Evolutionary conservation across 768 basidiomycete species (phyloP).

Genomic region (Mycena floridula): DNA sequence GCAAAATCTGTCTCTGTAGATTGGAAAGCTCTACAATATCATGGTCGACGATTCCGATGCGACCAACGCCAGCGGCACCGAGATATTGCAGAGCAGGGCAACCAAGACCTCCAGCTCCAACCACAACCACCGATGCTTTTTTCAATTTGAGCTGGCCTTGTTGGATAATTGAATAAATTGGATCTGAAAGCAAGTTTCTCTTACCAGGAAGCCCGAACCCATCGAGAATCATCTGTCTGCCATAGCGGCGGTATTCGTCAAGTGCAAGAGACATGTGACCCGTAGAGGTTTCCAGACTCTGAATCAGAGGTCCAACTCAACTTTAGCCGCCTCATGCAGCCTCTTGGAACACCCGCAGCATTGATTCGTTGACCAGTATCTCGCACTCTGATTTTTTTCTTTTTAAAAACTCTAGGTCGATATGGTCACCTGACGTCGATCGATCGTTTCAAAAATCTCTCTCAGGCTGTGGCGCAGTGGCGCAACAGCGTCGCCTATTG

Average conservation of each 20-base stretch:
- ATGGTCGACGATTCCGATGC: constrained; percentile 82
- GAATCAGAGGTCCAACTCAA: too few relatives aligned
- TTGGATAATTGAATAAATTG: not conserved
- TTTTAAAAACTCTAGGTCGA: too few relatives aligned
- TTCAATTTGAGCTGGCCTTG: constrained; percentile 82
- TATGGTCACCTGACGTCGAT: too few relatives aligned
- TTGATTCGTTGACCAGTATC: too few relatives aligned
- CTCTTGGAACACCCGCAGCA: too few relatives aligned
- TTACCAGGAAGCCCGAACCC: constrained; percentile 81
- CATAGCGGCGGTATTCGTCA: constrained; percentile 85
- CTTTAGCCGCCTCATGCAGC: too few relatives aligned
- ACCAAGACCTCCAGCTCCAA: constrained; percentile 94
- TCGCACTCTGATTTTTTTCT: too few relatives aligned
- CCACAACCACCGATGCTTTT: constrained; percentile 69
- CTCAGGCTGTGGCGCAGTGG: too few relatives aligned
- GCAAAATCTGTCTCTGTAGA: constrained; percentile 89
- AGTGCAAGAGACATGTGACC: constrained; percentile 16
- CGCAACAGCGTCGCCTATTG: too few relatives aligned
- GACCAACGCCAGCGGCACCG: constrained; percentile 88
- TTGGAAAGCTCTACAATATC: constrained; percentile 87
- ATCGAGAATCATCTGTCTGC: constrained; percentile 92
- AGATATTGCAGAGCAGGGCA: constrained; percentile 96
- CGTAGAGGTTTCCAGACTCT: too few relatives aligned
- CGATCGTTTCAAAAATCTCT: too few relatives aligned
- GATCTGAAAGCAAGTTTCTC: not conserved